A percentile compares a stretch with the other conserved stretches of the same genome.
Evolutionary conservation across 768 basidiomycete genomes (phyloP).

Genomic region (Tephrocybe rancida): DNA sequence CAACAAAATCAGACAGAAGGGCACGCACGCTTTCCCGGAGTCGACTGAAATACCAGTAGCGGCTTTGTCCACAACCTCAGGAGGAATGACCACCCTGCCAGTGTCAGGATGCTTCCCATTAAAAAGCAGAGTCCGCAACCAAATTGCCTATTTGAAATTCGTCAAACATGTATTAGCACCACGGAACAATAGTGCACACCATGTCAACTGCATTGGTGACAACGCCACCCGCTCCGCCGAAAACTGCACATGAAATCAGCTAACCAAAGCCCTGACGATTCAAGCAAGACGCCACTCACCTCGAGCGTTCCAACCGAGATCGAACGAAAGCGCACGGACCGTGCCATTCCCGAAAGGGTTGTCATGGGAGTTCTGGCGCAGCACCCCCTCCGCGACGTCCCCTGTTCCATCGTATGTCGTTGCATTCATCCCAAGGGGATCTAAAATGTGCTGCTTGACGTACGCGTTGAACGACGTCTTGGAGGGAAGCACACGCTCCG

Average conservation of each 20-base stretch:
- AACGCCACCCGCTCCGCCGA: conserved; percentile 25
- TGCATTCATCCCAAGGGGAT: conserved; percentile 24
- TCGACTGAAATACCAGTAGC: conserved; percentile 15
- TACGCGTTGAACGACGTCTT: conserved; percentile 21
- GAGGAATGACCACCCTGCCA: conserved; percentile 25
- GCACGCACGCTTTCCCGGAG: not conserved
- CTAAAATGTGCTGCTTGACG: conserved; percentile 24
- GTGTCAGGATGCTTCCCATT: conserved; percentile 28
- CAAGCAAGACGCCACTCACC: conserved; percentile 4
- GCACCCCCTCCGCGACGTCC: conserved; percentile 23
- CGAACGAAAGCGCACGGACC: conserved; percentile 7
- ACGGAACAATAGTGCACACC: not conserved
- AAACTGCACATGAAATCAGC: conserved; percentile 7
- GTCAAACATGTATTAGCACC: not conserved
- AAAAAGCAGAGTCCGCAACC: conserved; percentile 16
- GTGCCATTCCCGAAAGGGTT: conserved; percentile 1
- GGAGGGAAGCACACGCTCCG: conserved; percentile 21
- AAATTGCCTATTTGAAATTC: conserved; percentile 5
- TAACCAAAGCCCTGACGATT: not conserved
- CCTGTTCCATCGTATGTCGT: conserved; percentile 26
- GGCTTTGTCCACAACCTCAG: conserved; percentile 21
- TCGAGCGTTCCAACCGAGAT: conserved; percentile 11
- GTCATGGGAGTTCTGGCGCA: conserved; percentile 13
- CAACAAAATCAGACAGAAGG: not conserved
- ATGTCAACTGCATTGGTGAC: conserved; percentile 23